Percentiles rank a stretch among this genome's conserved stretches.
phyloP scores from a whole-genome alignment of 2,329 filamentous ascomycete genomes.

The Mollisia scopiformis region DNA sequence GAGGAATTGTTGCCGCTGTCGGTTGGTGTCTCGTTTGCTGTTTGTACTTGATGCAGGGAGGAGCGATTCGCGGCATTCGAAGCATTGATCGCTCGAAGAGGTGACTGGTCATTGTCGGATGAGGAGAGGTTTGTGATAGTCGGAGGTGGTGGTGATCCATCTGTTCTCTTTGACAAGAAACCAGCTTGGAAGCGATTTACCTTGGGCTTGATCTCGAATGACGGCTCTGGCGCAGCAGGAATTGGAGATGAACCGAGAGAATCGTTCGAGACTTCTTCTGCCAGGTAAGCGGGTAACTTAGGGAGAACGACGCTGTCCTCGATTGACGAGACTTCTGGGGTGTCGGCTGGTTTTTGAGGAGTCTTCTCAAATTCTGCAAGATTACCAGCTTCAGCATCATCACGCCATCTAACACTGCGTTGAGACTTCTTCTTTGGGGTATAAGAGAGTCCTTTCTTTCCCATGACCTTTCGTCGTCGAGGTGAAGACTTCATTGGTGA shows the following conservation, averaged over 20 bases:
- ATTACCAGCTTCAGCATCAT: slow-evolving; percentile 84
- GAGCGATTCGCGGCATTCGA: slow-evolving; percentile 51
- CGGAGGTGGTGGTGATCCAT: slow-evolving; percentile 65
- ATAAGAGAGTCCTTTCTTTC: slow-evolving; percentile 76
- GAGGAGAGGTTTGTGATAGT: slow-evolving; percentile 63
- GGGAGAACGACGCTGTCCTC: slow-evolving; percentile 47
- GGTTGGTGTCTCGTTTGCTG: slow-evolving; percentile 26
- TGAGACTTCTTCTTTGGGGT: slow-evolving; percentile 82
- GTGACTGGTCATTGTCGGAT: slow-evolving; percentile 55
- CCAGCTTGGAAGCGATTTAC: slow-evolving; percentile 85
- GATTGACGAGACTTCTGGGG: slow-evolving; percentile 57
- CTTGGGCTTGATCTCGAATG: slow-evolving; percentile 64
- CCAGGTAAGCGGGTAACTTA: slow-evolving; percentile 56
- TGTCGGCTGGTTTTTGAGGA: slow-evolving; percentile 68
- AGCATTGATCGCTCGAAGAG: slow-evolving; percentile 55
- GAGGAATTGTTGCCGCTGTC: slow-evolving; percentile 41
- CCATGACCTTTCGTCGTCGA: slow-evolving; percentile 65
- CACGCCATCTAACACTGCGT: slow-evolving; percentile 86
- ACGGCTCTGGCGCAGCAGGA: slow-evolving; percentile 58
- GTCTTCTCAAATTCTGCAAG: slow-evolving; percentile 92
- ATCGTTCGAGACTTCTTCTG: slow-evolving; percentile 39
- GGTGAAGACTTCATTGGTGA: slow-evolving; percentile 80
- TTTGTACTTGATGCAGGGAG: slow-evolving; percentile 41
- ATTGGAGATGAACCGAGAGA: slow-evolving; percentile 54
- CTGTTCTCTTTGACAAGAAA: slow-evolving; percentile 71